Base-by-base conservation (phyloP, 805 yeast genomes). In the Ogataea degrootiae region DNA sequence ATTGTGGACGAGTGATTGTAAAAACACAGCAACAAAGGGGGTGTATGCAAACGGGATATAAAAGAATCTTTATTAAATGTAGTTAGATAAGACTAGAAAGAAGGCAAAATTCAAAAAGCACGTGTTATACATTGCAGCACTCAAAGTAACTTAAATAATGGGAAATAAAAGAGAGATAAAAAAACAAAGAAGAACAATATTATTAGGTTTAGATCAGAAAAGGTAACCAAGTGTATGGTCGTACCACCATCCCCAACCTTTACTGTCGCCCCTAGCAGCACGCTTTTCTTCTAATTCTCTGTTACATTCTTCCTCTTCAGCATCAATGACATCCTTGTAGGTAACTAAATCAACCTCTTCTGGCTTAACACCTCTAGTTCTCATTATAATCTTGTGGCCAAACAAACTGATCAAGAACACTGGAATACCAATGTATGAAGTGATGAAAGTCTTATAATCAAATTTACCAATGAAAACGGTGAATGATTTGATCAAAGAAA, bases 401-500 rank as follows among this genome's bases (percentile, higher is more conserved):
- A 75, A 56, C 53, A 69, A 75, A 49, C 76, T 70, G 42, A 79
- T 68, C 34, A 82, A 37, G 56, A 74, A 85, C 11, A 84, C 81
- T 34, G 88, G 88, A 42, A 85, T 74, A 31, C 87, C 86, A 58
- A 86, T 82, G 67, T 86, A 85, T 40, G 91, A 90, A 34, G 92
- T 84, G 59, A 86, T 83, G 61, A 87, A 87, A 17, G 72, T 72
- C 65, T 80, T 78, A 68, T 81, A 82, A 53, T 77, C 76, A 62
- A 85, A 82, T 2, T 54, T 54, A 15, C 64, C 67, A 54, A 86
- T 69, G 70, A 86, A 86, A 3, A 80, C 90, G 1, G 88, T 80
- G 63, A 84, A 85, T 56, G 83, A 83, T 67, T 86, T 86, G 62
- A 82, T 77, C 41, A 86, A 57, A 9, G 83, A 73, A 50, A 86